Base-by-base conservation (phyloP, 2,329 filamentous ascomycete species). In the Dactylellina parvicollis region DNA sequence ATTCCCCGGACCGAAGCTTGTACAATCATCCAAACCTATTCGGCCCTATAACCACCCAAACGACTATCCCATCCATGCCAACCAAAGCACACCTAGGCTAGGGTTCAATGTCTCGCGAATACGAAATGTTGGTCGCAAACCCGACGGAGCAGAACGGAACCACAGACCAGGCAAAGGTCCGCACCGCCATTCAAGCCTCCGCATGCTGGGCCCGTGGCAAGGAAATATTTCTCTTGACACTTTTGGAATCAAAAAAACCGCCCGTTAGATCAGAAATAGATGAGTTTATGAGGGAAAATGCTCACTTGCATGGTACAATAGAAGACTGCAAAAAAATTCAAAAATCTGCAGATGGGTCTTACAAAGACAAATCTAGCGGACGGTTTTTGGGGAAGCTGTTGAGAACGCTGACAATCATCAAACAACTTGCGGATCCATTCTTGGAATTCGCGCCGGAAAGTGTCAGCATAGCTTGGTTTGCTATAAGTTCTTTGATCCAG, bases 391-490 rank as follows among this genome's bases (percentile, higher is more conserved):
- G 46, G 8, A 60, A 42, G 16, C 49, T 73, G 4, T 28, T 73
- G 7, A 55, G 16, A 14, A 73, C 60, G 0, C 18, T 73, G 22
- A 61, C 24, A 26, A 49, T 73, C 3, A 66, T 73, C 28, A 73
- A 73, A 34, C 18, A 73, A 10, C 46, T 66, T 0, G 69, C 69
- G 10, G 69, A 73, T 28, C 69, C 69, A 8, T 73, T 73, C 40
- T 50, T 73, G 24, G 60, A 47, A 16, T 73, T 60, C 14, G 69
- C 69, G 1, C 69, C 69, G 4, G 60, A 73, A 26, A 73, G 52
- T 26, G 55, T 66, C n/a, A 73, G 69, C 22, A 61, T 73, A 5
- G 69, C 69, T 8, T 73, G 69, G 69, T 73, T 65, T 44, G 69
- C 69, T 14, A 66, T 73, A 26, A 73, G 69, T 16, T 38, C 57